These are phyloP conservation scores for Lizonia empirigonia DNA, from an alignment of 2,329 filamentous ascomycete species.

Conservation along the genomic window DNA sequence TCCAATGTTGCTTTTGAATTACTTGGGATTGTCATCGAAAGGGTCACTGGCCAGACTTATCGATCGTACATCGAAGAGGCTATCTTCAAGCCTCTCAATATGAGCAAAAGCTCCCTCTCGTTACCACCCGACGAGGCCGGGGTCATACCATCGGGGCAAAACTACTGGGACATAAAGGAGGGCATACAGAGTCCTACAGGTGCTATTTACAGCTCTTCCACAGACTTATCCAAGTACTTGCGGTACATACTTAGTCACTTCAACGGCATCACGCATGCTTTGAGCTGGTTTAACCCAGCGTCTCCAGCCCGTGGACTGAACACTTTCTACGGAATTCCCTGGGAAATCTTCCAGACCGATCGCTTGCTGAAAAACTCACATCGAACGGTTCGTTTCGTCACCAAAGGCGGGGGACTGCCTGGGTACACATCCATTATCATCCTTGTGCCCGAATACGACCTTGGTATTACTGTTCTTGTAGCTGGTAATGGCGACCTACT, in stretches of 20 bases:
- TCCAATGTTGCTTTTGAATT: slow-evolving; percentile 51
- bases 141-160: slow-evolving; percentile 45
- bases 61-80: slow-evolving; percentile 46
- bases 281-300: slow-evolving; percentile 53
- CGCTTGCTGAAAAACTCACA: slow-evolving; percentile 44
- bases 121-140: slow-evolving; percentile 44
- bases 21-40: slow-evolving; percentile 50
- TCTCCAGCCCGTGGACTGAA: slow-evolving; percentile 46
- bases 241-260: slow-evolving; percentile 51
- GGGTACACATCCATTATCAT: slow-evolving; percentile 51
- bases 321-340: slow-evolving; percentile 55
- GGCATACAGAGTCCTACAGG: slow-evolving; percentile 53
- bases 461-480: slow-evolving; percentile 52
- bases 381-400: slow-evolving; percentile 52
- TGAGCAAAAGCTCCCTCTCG: slow-evolving; percentile 38
- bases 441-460: slow-evolving; percentile 51
- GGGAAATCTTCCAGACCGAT: slow-evolving; percentile 54
- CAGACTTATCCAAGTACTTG: slow-evolving; percentile 52
- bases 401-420: slow-evolving; percentile 53
- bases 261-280: slow-evolving; percentile 49
- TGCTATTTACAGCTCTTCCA: slow-evolving; percentile 51
- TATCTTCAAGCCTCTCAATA: slow-evolving; percentile 48
- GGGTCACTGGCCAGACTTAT: slow-evolving; percentile 46
- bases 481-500: slow-evolving; percentile 35
- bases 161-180: slow-evolving; percentile 51